Evolutionary conservation across 345 rosid genomes (phyloP).

Genomic region (Cardiospermum halicacabum): DNA sequence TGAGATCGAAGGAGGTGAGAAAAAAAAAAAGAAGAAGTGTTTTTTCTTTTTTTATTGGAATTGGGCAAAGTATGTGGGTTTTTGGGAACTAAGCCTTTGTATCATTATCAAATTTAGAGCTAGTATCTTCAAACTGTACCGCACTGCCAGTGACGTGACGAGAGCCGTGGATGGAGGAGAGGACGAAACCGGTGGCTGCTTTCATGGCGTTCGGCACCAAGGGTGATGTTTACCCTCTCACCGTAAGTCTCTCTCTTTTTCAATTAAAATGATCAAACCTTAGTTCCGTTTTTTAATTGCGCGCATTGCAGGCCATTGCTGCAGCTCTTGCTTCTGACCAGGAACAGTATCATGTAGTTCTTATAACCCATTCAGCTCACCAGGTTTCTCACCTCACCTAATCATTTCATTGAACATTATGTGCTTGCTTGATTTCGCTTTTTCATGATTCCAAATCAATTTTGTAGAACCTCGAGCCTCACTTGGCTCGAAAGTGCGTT

Average conservation of each 20-base stretch:
- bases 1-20: too few relatives aligned
- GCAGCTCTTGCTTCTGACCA: slow-evolving; percentile 66
- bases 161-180: slow-evolving; percentile 14
- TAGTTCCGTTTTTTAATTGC: neutral
- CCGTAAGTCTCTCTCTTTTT: slow-evolving; percentile 34
- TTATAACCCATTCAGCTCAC: slow-evolving; percentile 77
- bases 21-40: too few relatives aligned
- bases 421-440: too few relatives aligned
- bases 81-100: too few relatives aligned
- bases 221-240: slow-evolving; percentile 79
- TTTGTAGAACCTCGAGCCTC: slow-evolving; percentile 50
- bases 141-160: too few relatives aligned
- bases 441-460: neutral
- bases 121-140: too few relatives aligned
- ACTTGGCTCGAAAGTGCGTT: slow-evolving; percentile 42
- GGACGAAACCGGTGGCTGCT: slow-evolving; percentile 46
- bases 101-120: too few relatives aligned
- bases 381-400: slow-evolving; percentile 31
- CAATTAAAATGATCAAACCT: neutral
- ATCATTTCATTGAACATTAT: neutral
- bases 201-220: slow-evolving; percentile 88
- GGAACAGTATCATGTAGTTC: slow-evolving; percentile 44
- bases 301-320: slow-evolving; percentile 56
- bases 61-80: too few relatives aligned
- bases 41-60: too few relatives aligned